phyloP scores from a whole-genome alignment of 2,329 filamentous ascomycete species.

The Fusarium protoensiforme region DNA sequence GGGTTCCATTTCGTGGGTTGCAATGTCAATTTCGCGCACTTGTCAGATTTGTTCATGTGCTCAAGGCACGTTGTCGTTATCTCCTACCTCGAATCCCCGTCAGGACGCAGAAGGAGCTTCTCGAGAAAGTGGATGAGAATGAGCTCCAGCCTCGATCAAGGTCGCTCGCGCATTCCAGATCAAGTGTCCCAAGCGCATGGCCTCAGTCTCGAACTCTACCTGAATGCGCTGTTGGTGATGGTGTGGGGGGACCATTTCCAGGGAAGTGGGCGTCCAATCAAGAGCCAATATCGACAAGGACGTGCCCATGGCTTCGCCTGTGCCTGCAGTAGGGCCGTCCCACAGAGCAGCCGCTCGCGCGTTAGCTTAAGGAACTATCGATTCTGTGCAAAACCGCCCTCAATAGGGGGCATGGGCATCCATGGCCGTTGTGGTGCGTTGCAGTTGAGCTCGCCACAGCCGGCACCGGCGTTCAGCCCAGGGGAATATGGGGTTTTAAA shows the following conservation, averaged over 20 bases:
- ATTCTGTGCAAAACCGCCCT: constrained; percentile 13
- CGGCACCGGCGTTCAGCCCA: constrained; percentile 4
- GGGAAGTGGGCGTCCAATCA: constrained; percentile 4
- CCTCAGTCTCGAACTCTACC: constrained; percentile 8
- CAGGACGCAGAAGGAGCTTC: constrained; percentile 20
- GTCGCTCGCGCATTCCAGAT: constrained; percentile 20
- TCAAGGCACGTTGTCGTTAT: not conserved
- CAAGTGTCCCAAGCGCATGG: constrained; percentile 32
- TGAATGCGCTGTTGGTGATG: not conserved
- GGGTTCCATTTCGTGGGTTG: constrained; percentile 11
- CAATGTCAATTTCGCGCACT: constrained; percentile 11
- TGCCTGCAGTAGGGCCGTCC: constrained; percentile 30
- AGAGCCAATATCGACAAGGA: constrained; percentile 11
- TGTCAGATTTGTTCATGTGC: constrained; percentile 12
- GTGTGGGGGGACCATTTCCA: not conserved
- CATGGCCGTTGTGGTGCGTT: not conserved
- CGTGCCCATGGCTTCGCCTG: constrained; percentile 25
- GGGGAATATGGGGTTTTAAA: not conserved
- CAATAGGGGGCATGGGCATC: not conserved
- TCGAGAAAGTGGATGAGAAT: not conserved
- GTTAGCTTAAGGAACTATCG: constrained; percentile 40
- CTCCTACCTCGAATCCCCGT: constrained; percentile 8
- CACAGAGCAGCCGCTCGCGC: constrained; percentile 1
- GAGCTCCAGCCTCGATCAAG: not conserved
- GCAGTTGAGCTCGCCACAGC: constrained; percentile 24